A percentile compares a stretch with the other conserved stretches of the same genome.
phyloP scores from a whole-genome alignment of 768 basidiomycete genomes.

The Agrocybe chaxingu region DNA sequence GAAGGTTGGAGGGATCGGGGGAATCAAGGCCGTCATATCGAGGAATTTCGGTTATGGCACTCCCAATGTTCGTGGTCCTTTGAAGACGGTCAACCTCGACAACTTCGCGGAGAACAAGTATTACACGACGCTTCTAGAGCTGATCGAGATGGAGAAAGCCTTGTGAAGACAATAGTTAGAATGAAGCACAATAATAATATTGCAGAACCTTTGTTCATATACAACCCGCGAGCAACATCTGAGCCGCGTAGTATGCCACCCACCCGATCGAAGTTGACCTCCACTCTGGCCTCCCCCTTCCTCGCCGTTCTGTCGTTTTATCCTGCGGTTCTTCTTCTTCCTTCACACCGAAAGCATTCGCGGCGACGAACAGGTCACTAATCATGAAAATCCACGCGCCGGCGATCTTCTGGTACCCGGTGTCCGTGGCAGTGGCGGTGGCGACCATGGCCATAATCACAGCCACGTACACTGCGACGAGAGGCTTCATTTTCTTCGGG shows the following conservation, averaged over 20 bases:
- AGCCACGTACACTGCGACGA: constrained; percentile 15
- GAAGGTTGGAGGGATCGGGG: constrained; percentile 65
- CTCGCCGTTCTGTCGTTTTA: not conserved
- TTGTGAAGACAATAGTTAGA: not conserved
- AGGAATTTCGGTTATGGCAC: constrained; percentile 65
- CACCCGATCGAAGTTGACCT: constrained; percentile 18
- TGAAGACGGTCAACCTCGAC: constrained; percentile 37
- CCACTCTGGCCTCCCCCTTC: constrained; percentile 17
- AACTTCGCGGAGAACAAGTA: constrained; percentile 35
- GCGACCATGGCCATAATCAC: constrained; percentile 22
- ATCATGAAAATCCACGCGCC: constrained; percentile 22
- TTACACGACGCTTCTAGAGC: constrained; percentile 37
- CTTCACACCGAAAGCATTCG: constrained; percentile 16
- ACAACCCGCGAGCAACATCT: constrained; percentile 19
- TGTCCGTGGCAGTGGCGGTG: constrained; percentile 23
- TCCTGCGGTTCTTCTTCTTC: not conserved
- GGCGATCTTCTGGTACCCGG: constrained; percentile 16
- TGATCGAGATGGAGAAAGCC: constrained; percentile 39
- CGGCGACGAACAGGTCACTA: constrained; percentile 23
- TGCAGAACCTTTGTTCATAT: constrained; percentile 4
- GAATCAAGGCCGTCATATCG: constrained; percentile 61
- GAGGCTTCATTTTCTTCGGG: constrained; percentile 12
- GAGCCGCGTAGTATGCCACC: constrained; percentile 21
- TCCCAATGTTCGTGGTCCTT: constrained; percentile 43
- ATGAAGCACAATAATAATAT: not conserved